Evolutionary conservation across 169 alveolate genomes (phyloP), one percentile per base, ranked within the genome.

Genomic region (Neospora caninum): DNA sequence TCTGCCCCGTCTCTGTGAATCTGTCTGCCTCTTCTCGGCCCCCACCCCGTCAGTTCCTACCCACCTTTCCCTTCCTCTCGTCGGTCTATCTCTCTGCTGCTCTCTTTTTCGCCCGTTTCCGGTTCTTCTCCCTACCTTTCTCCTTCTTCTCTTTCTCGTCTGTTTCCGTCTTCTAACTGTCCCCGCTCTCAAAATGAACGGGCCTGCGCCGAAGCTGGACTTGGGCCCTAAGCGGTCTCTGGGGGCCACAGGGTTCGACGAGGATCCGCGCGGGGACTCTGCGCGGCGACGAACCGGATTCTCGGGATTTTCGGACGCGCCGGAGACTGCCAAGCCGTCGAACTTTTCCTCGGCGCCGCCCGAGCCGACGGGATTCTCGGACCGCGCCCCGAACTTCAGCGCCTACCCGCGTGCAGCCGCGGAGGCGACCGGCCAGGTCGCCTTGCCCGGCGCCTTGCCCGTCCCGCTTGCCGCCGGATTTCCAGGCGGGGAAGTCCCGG

Each of bases 131-230:
- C n/a, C n/a, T n/a, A n/a, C n/a, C 58, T 49, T 49, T 13, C 13
- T 25, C 80, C 80, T n/a, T n/a, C 80, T 69, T 69, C 18, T 69
- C 18, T 69, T 69, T n/a, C 13, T 7, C 13, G 13, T 49, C 58
- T 49, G 22, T 13, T 13, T 49, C 58, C 13, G 22, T 49, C 58
- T 13, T 49, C 58, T 49, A 4, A 7, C 58, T 49, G 4, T 49
- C 58, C 58, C 58, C 58, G 22, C 58, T 49, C 58, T 49, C 58
- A 41, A 13, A 78, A 86, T 86, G 91, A n/a, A 31, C 43, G 91
- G 45, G 18, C 91, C 91, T 2, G 91, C 91, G 80, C 91, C 91
- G 13, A 86, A 86, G 91, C 49, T 86, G 53, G 91, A 86, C 78
- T 49, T 86, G 80, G 91, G 91, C 34, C 4, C 42, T 34, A 39